Percentiles rank a stretch among this genome's conserved stretches.
phyloP scores from a whole-genome alignment of 2,329 filamentous ascomycete species.

The Aureobasidium sp. region DNA sequence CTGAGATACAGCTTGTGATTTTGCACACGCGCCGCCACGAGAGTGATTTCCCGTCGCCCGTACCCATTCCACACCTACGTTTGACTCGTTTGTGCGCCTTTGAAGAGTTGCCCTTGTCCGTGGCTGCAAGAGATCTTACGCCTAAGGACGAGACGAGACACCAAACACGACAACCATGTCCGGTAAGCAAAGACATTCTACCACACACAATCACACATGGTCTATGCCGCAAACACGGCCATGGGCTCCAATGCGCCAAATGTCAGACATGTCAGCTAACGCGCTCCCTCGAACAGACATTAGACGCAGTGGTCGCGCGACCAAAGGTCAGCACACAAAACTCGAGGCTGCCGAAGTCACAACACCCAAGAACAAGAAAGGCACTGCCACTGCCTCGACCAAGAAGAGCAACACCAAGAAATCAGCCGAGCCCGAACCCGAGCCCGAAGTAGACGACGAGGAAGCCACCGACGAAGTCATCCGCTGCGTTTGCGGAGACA shows the following conservation, averaged over 20 bases:
- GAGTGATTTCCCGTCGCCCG: slow-evolving; percentile 3
- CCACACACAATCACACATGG: not conserved
- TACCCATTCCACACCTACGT: not conserved
- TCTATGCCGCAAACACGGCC: not conserved
- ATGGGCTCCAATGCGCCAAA: not conserved
- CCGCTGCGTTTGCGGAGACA: slow-evolving; percentile 85
- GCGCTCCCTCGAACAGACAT: slow-evolving; percentile 58
- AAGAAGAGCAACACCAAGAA: slow-evolving; percentile 38
- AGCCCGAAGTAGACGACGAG: slow-evolving; percentile 41
- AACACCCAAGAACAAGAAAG: slow-evolving; percentile 31
- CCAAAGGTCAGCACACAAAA: slow-evolving; percentile 93
- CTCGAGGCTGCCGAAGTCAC: slow-evolving; percentile 63
- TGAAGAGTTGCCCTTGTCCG: not conserved
- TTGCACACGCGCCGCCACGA: slow-evolving; percentile 4
- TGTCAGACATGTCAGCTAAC: slow-evolving; percentile 7
- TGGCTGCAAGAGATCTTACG: not conserved
- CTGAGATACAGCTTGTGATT: slow-evolving; percentile 1
- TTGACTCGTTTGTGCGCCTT: slow-evolving; percentile 6
- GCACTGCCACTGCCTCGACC: slow-evolving; percentile 17
- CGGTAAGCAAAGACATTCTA: slow-evolving; percentile 12
- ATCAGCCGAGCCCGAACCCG: slow-evolving; percentile 37
- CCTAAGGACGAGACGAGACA: not conserved
- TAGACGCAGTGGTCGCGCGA: slow-evolving; percentile 87
- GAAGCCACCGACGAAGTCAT: slow-evolving; percentile 65
- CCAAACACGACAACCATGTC: slow-evolving; percentile 9